Percentiles rank a stretch among this genome's conserved stretches.
These are phyloP conservation scores for Gynostemma pentaphyllum DNA, from an alignment of 306 rosid genomes.

Conservation along the genomic window DNA sequence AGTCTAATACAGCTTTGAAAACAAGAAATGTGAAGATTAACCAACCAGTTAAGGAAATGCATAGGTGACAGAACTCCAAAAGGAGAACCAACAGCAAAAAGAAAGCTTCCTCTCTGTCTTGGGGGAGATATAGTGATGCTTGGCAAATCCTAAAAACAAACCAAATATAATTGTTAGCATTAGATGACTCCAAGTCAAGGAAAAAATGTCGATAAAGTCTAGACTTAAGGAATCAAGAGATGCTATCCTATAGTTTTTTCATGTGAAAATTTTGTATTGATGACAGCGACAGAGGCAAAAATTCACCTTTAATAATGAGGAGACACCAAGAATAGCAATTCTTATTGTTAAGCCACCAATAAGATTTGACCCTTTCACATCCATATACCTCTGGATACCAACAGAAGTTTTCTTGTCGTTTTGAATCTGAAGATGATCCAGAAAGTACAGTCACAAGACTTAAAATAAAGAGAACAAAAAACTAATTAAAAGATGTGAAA, in stretches of 20 bases:
- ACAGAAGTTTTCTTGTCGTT: constrained; percentile 22
- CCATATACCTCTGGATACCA: constrained; percentile 42
- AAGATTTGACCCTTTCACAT: constrained; percentile 29
- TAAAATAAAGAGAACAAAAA: neutral
- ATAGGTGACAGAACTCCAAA: constrained; percentile 84
- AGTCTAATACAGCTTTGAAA: neutral
- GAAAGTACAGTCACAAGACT: constrained; percentile 16
- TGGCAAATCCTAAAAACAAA: constrained; percentile 41
- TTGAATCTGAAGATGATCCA: constrained; percentile 13
- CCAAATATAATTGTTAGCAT: constrained; percentile 14
- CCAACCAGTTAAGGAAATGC: constrained; percentile 86
- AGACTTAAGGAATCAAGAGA: constrained; percentile 1
- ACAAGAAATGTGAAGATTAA: neutral
- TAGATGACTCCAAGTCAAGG: neutral
- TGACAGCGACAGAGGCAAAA: constrained; percentile 6
- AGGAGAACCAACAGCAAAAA: constrained; percentile 87
- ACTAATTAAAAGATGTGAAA: neutral
- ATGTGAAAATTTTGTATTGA: neutral
- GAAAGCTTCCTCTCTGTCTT: constrained; percentile 65
- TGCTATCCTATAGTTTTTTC: neutral
- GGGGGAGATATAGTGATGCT: constrained; percentile 36
- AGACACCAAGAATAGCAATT: constrained; percentile 69
- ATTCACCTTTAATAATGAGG: constrained; percentile 50
- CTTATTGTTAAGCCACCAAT: constrained; percentile 54
- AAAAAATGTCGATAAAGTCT: neutral